Evolutionary conservation across 2,329 filamentous ascomycete species (phyloP), one percentile per base, ranked within the genome.

Genomic region (Neofusicoccum kwambonambiense): DNA sequence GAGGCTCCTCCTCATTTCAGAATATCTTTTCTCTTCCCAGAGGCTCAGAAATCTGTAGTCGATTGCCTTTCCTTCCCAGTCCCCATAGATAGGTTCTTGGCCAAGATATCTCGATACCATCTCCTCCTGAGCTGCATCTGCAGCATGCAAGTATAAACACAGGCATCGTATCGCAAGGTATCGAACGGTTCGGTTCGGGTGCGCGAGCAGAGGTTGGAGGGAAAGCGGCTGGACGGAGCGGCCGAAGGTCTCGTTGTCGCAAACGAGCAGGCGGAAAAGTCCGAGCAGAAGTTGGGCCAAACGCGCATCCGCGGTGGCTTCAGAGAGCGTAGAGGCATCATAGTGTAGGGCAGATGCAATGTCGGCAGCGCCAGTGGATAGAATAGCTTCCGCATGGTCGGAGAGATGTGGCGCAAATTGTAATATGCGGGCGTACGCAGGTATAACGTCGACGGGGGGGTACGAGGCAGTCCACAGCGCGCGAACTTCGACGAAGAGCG

Each of bases 111-210:
- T 82, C 56, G 81, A 78, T 37, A 96, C 78, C 75, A 96, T 89
- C 56, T 85, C 81, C 72, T 96, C 89, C 54, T 90, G 83, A 67
- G 91, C 91, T 68, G 84, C 82, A 76, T 99, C 95, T 3, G 95
- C 90, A 35, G 90, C 90, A 71, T 88, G 87, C 70, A 96, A 86
- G 65, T 92, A 87, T 68, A 92, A 83, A 72, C 90, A 93, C 69
- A 97, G 90, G 66, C 93, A 87, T 68, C 92, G 87, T 64, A 96
- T 85, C 13, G 93, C 90, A 67, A 98, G 82, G 76, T 93, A 97
- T 77, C 90, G 87, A 58, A 96, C 85, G 15, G 85, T 79, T 65
- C 78, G 80, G 69, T 84, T 82, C 52, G 76, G 62, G 71, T 87
- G 84, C 50, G 82, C 80, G 70, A 97, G 90, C 12, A 96, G 80